Percentiles rank a stretch among this genome's conserved stretches.
These are phyloP conservation scores for Xylariaceae sp. DNA, from an alignment of 2,329 filamentous ascomycete species.

Conservation along the genomic window DNA sequence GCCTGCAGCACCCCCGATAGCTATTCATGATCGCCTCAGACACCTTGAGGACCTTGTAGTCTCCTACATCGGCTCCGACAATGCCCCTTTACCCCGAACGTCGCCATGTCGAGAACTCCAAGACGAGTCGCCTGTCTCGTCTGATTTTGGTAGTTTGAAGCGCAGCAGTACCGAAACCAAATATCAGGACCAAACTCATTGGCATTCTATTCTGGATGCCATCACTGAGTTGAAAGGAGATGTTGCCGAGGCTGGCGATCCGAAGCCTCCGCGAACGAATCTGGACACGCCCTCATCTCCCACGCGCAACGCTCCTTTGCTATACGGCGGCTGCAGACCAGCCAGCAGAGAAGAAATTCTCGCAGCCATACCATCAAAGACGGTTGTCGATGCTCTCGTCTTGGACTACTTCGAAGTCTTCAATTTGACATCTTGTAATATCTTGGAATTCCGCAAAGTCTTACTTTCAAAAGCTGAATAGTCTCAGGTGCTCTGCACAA, in stretches of 20 bases:
- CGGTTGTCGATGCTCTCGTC: slow-evolving; percentile 32
- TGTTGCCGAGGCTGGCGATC: slow-evolving; percentile 7
- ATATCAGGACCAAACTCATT: slow-evolving; percentile 21
- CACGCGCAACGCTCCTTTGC: slow-evolving; percentile 21
- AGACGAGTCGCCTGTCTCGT: slow-evolving; percentile 1
- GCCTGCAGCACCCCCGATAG: slow-evolving; percentile 3
- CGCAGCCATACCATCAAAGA: slow-evolving; percentile 30
- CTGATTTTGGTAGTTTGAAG: slow-evolving; percentile 18
- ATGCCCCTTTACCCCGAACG: neutral
- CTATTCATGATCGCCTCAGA: slow-evolving; percentile 16
- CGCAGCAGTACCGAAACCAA: slow-evolving; percentile 16
- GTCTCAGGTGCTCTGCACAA: slow-evolving; percentile 25
- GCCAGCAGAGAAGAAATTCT: slow-evolving; percentile 31
- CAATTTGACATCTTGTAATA: slow-evolving; percentile 25
- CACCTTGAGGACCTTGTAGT: slow-evolving; percentile 17
- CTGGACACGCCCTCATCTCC: neutral
- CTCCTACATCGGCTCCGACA: slow-evolving; percentile 15
- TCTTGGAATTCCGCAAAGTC: neutral
- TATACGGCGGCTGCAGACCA: slow-evolving; percentile 31
- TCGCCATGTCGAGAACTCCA: slow-evolving; percentile 1
- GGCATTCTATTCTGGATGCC: slow-evolving; percentile 18
- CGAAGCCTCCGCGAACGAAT: slow-evolving; percentile 1
- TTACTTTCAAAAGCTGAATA: slow-evolving; percentile 1
- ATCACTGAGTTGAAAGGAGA: slow-evolving; percentile 19
- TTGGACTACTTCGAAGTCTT: slow-evolving; percentile 36